These are phyloP conservation scores for Argentina anserina DNA, from an alignment of 306 rosid species.

Conservation along the genomic window DNA sequence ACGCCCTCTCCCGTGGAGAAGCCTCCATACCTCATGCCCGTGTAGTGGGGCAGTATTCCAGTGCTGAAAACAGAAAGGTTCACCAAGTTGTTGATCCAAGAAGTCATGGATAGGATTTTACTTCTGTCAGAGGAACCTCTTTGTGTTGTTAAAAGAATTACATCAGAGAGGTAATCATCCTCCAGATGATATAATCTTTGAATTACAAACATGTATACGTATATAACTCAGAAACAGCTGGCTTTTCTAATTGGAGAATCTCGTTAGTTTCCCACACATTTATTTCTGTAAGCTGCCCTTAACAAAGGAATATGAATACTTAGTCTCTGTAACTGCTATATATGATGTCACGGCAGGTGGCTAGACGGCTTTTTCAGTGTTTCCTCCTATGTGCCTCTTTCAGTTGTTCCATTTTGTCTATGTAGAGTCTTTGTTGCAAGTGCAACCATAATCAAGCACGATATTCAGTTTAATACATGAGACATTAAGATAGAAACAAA, in stretches of 20 bases:
- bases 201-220: constrained; percentile 15
- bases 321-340: background rate
- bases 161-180: constrained; percentile 20
- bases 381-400: background rate
- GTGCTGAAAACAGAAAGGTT: constrained; percentile 81
- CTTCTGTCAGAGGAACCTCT: constrained; percentile 14
- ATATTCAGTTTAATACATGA: background rate
- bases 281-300: background rate
- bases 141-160: constrained; percentile 20
- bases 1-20: constrained; percentile 77
- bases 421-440: background rate
- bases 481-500: background rate
- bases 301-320: background rate
- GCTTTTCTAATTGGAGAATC: background rate
- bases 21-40: constrained; percentile 82
- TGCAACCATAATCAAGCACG: background rate
- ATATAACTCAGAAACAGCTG: background rate
- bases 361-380: background rate
- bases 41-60: constrained; percentile 72
- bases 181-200: constrained; percentile 13
- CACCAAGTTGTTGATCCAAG: constrained; percentile 88
- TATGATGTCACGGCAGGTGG: background rate
- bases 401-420: background rate
- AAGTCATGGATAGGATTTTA: constrained; percentile 37
- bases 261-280: background rate